These are phyloP conservation scores for Lasiodiplodia citricola DNA, from an alignment of 2,329 filamentous ascomycete genomes.

Conservation along the genomic window DNA sequence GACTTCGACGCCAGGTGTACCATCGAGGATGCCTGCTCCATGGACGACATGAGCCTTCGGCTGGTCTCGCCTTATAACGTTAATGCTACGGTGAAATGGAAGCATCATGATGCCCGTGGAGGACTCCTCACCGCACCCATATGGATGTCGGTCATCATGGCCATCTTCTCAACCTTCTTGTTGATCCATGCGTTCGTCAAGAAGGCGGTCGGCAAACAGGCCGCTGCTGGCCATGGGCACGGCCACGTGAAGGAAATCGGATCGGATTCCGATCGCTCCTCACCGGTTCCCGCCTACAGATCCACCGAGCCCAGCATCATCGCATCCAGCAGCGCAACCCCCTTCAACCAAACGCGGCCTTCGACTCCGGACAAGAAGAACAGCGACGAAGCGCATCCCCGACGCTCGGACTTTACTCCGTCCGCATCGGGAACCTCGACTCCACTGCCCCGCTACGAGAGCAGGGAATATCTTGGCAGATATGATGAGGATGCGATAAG, in stretches of 20 bases:
- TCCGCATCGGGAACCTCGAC: constrained; percentile 25
- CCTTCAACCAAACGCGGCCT: constrained; percentile 21
- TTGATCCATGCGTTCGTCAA: constrained; percentile 39
- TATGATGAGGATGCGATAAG: constrained; percentile 25
- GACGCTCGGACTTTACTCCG: constrained; percentile 21
- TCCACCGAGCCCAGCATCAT: constrained; percentile 20
- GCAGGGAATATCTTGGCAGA: constrained; percentile 17
- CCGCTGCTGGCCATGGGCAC: constrained; percentile 27
- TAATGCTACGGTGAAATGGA: constrained; percentile 37
- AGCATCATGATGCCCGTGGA: constrained; percentile 35
- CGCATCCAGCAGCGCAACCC: constrained; percentile 13
- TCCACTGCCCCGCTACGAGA: constrained; percentile 25
- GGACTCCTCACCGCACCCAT: constrained; percentile 39
- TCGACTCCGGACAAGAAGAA: constrained; percentile 21
- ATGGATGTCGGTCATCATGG: constrained; percentile 40
- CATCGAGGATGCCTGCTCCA: constrained; percentile 40
- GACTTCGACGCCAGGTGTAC: constrained; percentile 40
- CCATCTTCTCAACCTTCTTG: constrained; percentile 37
- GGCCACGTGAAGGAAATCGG: not conserved
- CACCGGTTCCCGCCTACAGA: constrained; percentile 14
- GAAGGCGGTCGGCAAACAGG: constrained; percentile 32
- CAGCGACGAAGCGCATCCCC: constrained; percentile 16
- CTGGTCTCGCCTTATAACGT: constrained; percentile 37
- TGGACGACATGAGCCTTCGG: constrained; percentile 42
- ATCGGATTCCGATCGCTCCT: constrained; percentile 13